Evolutionary conservation across 768 basidiomycete genomes (phyloP).

Genomic region (Holtermanniella nyarrowii): DNA sequence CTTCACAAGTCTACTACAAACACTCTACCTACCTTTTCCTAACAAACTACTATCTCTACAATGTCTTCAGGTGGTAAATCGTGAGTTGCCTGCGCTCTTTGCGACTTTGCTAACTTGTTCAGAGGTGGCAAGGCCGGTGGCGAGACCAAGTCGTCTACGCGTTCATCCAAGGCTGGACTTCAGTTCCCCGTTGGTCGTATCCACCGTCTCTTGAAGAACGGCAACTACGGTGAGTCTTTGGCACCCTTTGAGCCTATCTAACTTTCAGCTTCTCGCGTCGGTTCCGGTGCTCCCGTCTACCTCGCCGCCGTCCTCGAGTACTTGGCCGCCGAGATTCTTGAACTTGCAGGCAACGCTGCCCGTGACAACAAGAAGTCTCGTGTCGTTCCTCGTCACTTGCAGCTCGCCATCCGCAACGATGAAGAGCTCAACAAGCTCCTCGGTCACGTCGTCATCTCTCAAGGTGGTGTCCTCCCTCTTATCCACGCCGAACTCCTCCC

Average conservation of each 20-base stretch:
- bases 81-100: background rate
- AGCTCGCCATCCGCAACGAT: conserved; percentile 84
- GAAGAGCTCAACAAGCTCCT: conserved; percentile 75
- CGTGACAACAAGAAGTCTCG: conserved; percentile 81
- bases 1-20: conserved; percentile 9
- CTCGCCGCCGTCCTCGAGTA: conserved; percentile 86
- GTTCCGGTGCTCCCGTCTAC: conserved; percentile 84
- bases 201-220: conserved; percentile 75
- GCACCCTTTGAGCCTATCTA: background rate
- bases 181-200: conserved; percentile 79
- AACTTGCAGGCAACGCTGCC: conserved; percentile 69
- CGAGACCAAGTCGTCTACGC: conserved; percentile 53
- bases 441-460: conserved; percentile 76
- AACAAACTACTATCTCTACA: conserved; percentile 19
- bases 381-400: conserved; percentile 86
- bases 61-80: conserved; percentile 39
- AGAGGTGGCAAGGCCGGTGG: conserved; percentile 45
- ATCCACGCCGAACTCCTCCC: conserved; percentile 60
- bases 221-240: conserved; percentile 55
- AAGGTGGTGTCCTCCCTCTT: conserved; percentile 68
- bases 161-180: conserved; percentile 51
- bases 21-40: conserved; percentile 12
- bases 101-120: background rate
- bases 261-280: conserved; percentile 55
- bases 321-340: conserved; percentile 85